Evolutionary conservation across 371 early-diverging fungal species (phyloP).

Genomic region (Cokeromyces recurvatus): DNA sequence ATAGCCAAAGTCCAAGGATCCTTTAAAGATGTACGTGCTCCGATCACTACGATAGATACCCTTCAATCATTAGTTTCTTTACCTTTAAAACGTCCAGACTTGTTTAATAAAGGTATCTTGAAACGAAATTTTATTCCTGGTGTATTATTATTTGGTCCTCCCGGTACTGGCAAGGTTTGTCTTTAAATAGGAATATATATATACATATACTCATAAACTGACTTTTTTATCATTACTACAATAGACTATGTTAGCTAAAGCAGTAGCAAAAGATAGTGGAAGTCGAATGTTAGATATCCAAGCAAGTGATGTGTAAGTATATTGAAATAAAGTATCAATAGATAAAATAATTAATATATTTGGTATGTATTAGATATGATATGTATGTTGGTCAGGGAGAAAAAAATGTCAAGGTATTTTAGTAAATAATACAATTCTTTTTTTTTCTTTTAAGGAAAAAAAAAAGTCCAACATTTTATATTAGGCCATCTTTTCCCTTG

Average conservation of each 20-base stretch:
- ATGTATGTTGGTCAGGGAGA: constrained; percentile 99
- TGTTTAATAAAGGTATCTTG: constrained; percentile 76
- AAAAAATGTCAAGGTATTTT: constrained; percentile 74
- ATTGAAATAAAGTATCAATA: too few species aligned
- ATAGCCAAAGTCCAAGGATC: constrained; percentile 56
- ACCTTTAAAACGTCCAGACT: constrained; percentile 77
- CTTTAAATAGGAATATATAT: too few species aligned
- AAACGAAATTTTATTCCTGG: constrained; percentile 76
- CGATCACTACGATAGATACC: constrained; percentile 66
- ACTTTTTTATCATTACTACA: background rate
- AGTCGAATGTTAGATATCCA: constrained; percentile 91
- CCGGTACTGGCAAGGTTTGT: constrained; percentile 87
- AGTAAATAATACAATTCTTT: background rate
- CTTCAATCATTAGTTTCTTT: constrained; percentile 84
- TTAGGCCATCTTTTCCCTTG: constrained; percentile 90
- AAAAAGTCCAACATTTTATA: too few species aligned
- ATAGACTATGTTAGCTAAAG: constrained; percentile 93
- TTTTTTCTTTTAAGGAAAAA: too few species aligned
- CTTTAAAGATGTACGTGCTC: constrained; percentile 59
- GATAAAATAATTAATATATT: too few species aligned
- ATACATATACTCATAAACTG: too few species aligned
- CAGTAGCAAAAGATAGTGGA: constrained; percentile 94
- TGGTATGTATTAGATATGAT: too few species aligned
- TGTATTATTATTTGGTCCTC: constrained; percentile 94
- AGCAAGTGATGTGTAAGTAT: constrained; percentile 92